phyloP scores from a whole-genome alignment of 805 yeast genomes.

The Aciculoconidium aculeatum region DNA sequence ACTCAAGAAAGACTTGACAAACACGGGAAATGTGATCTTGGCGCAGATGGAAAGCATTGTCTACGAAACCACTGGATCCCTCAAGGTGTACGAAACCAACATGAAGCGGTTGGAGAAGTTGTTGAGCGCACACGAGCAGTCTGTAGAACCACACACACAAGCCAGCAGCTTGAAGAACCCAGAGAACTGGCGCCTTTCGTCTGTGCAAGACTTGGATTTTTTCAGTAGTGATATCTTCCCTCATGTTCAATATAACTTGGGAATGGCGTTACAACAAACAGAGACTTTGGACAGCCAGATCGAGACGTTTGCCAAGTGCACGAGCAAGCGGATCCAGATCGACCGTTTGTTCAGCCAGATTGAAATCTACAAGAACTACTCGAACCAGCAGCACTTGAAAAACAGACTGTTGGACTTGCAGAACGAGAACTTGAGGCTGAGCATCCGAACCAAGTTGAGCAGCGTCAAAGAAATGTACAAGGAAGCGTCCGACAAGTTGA shows the following conservation, averaged over 20 bases:
- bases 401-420: slow-evolving; percentile 27
- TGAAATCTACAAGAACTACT: slow-evolving; percentile 11
- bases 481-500: slow-evolving; percentile 18
- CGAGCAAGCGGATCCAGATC: slow-evolving; percentile 14
- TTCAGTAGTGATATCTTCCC: slow-evolving; percentile 2
- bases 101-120: not conserved
- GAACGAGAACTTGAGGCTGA: slow-evolving; percentile 19
- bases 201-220: slow-evolving; percentile 8
- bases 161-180: slow-evolving; percentile 7
- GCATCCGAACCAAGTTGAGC: slow-evolving; percentile 22
- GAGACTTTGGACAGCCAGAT: slow-evolving; percentile 7
- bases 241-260: slow-evolving; percentile 2
- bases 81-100: not conserved
- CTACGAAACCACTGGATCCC: not conserved
- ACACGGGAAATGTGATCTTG: not conserved
- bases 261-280: slow-evolving; percentile 3
- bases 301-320: slow-evolving; percentile 11
- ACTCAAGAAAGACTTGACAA: not conserved
- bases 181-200: slow-evolving; percentile 13
- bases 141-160: not conserved
- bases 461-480: slow-evolving; percentile 18
- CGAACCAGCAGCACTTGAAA: slow-evolving; percentile 9
- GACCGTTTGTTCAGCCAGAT: slow-evolving; percentile 25
- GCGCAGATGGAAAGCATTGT: not conserved
- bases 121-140: not conserved